A percentile compares a stretch with the other conserved stretches of the same genome.
phyloP scores from a whole-genome alignment of 768 basidiomycete species.

The Boletus insuetus region DNA sequence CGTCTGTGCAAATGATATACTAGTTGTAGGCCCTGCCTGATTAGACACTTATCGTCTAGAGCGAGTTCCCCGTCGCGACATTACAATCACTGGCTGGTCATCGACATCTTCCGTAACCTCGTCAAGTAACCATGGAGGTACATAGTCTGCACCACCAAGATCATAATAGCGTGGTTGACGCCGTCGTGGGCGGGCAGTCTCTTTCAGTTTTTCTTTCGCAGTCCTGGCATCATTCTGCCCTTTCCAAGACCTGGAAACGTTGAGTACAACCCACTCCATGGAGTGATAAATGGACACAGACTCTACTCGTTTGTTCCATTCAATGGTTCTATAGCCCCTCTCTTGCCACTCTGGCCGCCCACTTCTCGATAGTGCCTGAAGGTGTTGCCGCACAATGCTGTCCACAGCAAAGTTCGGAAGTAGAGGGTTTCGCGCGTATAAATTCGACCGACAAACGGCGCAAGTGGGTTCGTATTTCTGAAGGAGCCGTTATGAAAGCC shows the following conservation, averaged over 20 bases:
- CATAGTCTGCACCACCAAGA: slow-evolving; percentile 8
- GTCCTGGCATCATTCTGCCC: slow-evolving; percentile 8
- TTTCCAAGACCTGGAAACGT: slow-evolving; percentile 31
- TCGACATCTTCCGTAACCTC: slow-evolving; percentile 1
- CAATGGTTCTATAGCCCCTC: slow-evolving; percentile 43
- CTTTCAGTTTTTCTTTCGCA: slow-evolving; percentile 19
- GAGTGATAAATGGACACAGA: slow-evolving; percentile 31
- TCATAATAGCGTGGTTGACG: slow-evolving; percentile 15
- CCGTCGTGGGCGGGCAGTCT: slow-evolving; percentile 8
- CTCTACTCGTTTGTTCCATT: slow-evolving; percentile 57
- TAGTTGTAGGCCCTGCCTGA: neutral
- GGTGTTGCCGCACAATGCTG: slow-evolving; percentile 56
- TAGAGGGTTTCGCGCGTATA: slow-evolving; percentile 44
- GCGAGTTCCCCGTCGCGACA: slow-evolving; percentile 18
- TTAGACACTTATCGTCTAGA: slow-evolving; percentile 10
- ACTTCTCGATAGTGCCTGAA: slow-evolving; percentile 44
- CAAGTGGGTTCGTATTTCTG: slow-evolving; percentile 49
- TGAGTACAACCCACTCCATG: neutral
- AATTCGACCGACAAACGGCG: slow-evolving; percentile 54
- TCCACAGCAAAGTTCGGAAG: slow-evolving; percentile 67
- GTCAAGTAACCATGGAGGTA: slow-evolving; percentile 1
- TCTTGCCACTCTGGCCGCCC: slow-evolving; percentile 53
- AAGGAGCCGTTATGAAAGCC: slow-evolving; percentile 1
- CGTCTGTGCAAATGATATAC: neutral
- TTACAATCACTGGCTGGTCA: neutral